A percentile compares a stretch with the other conserved stretches of the same genome.
Evolutionary conservation across 2,329 filamentous ascomycete genomes (phyloP).

Genomic region (Penicillium fuscoglaucum): DNA sequence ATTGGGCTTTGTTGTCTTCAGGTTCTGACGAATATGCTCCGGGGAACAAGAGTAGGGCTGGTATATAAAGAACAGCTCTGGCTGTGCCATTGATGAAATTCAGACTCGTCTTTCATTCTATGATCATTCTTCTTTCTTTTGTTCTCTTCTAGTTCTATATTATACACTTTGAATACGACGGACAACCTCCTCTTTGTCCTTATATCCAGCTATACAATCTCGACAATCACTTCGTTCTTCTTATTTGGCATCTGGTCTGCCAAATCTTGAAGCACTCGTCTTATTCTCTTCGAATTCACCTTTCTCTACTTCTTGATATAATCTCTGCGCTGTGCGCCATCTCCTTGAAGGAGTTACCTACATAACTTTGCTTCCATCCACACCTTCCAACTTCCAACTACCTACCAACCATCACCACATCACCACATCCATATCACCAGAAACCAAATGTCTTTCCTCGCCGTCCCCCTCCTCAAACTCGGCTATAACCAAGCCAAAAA

Average conservation of each 20-base stretch:
- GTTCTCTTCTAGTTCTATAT: constrained; percentile 13
- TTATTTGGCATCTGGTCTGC: constrained; percentile 22
- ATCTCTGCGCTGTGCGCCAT: constrained; percentile 7
- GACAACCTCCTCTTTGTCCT: constrained; percentile 10
- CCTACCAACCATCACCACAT: background rate
- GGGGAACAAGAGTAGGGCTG: background rate
- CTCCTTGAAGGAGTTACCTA: background rate
- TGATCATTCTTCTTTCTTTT: constrained; percentile 13
- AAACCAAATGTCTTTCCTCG: constrained; percentile 31
- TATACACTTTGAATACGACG: background rate
- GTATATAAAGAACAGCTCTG: constrained; percentile 16
- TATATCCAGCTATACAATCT: constrained; percentile 7
- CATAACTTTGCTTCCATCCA: background rate
- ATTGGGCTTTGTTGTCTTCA: constrained; percentile 9
- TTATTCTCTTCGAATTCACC: background rate
- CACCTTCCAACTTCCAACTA: background rate
- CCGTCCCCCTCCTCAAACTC: constrained; percentile 31
- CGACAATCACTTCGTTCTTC: constrained; percentile 2
- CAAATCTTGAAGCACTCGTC: background rate
- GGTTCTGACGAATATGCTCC: background rate
- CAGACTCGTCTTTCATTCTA: constrained; percentile 11
- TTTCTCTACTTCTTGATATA: constrained; percentile 1
- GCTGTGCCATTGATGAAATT: background rate
- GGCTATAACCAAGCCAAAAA: constrained; percentile 34
- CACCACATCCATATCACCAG: background rate